phyloP scores from a whole-genome alignment of 345 rosid species.

The Salix udensis region DNA sequence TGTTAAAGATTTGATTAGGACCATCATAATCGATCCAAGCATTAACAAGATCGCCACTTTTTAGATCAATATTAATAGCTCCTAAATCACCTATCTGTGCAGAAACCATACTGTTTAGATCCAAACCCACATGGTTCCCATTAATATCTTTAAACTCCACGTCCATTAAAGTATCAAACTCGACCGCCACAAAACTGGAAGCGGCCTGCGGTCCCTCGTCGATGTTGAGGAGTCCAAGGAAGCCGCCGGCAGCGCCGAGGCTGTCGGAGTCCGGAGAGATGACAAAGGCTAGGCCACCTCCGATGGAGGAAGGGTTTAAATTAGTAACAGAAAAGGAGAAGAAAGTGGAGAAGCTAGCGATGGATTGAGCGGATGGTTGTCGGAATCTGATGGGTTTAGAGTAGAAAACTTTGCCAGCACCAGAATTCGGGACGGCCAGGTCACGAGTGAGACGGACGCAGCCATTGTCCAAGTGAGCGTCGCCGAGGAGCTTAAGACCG shows the following conservation, averaged over 20 bases:
- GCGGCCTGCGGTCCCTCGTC: constrained; percentile 31
- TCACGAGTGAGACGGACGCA: constrained; percentile 82
- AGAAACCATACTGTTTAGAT: constrained; percentile 79
- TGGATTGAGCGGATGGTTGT: constrained; percentile 38
- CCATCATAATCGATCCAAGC: constrained; percentile 88
- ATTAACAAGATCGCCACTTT: constrained; percentile 81
- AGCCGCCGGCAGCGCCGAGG: constrained; percentile 74
- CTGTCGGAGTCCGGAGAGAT: constrained; percentile 60
- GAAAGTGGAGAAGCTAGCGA: constrained; percentile 77
- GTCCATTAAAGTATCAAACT: constrained; percentile 93
- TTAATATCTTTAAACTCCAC: constrained; percentile 76
- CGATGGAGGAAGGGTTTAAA: constrained; percentile 84
- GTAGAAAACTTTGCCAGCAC: constrained; percentile 74
- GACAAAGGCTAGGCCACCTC: constrained; percentile 91
- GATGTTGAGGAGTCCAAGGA: constrained; percentile 54
- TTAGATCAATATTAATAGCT: constrained; percentile 66
- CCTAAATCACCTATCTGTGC: constrained; percentile 61
- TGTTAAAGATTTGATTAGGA: constrained; percentile 33
- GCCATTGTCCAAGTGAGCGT: constrained; percentile 79
- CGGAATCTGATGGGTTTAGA: constrained; percentile 76
- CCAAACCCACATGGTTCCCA: constrained; percentile 95
- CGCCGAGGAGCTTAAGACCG: constrained; percentile 76
- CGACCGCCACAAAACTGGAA: constrained; percentile 76
- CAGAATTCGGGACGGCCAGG: constrained; percentile 75
- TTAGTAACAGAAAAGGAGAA: constrained; percentile 75